Evolutionary conservation across 2,329 filamentous ascomycete species (phyloP).

Genomic region (Clonostachys byssicola): DNA sequence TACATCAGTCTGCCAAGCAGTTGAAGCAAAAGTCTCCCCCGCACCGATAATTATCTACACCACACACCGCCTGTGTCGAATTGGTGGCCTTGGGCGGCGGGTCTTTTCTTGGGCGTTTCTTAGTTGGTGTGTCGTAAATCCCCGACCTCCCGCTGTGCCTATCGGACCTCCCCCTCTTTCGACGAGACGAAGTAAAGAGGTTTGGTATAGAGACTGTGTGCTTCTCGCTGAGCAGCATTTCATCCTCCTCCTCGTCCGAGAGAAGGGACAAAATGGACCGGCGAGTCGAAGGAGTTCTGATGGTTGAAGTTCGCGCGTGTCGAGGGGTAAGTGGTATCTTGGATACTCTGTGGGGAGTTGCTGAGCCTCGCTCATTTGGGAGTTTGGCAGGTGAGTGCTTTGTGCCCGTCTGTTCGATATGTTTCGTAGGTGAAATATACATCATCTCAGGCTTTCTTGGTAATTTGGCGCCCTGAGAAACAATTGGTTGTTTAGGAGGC

Average conservation of each 20-base stretch:
- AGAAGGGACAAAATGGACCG: conserved; percentile 37
- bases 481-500: no score
- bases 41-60: conserved; percentile 50
- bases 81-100: conserved; percentile 43
- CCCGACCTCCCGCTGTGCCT: conserved; percentile 11
- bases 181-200: conserved; percentile 8
- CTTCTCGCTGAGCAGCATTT: conserved; percentile 19
- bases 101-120: conserved; percentile 6
- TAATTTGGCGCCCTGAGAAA: no score
- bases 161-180: neutral
- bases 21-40: conserved; percentile 56
- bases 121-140: conserved; percentile 15
- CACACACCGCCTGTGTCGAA: conserved; percentile 37
- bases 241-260: conserved; percentile 19
- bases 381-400: no score
- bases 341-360: no score
- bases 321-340: conserved; percentile 17
- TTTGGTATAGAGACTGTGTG: conserved; percentile 6
- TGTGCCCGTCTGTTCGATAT: no score
- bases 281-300: conserved; percentile 18
- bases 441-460: no score
- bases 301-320: conserved; percentile 13
- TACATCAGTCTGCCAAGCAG: conserved; percentile 22
- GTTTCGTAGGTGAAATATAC: no score
- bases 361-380: no score